Conservation (phyloP, 345 rosid species). For the Eucalyptus caleyi region DNA sequence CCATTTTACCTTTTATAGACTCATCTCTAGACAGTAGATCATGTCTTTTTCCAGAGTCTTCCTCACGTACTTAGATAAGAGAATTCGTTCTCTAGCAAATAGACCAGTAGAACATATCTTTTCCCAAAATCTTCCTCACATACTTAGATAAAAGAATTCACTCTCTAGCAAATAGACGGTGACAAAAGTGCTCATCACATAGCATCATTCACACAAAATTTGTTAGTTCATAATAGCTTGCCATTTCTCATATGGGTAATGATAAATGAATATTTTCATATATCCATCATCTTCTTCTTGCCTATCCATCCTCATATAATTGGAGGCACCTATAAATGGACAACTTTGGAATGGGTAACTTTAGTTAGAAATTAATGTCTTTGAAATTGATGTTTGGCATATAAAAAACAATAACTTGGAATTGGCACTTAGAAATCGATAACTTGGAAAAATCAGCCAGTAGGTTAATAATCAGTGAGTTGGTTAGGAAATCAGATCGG, state of each 20-base stretch:
- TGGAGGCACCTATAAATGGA: background rate
- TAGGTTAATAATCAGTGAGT: background rate
- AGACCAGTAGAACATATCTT: background rate
- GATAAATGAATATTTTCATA: background rate
- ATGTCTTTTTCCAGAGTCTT: background rate
- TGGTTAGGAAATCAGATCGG: background rate
- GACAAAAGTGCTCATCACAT: background rate
- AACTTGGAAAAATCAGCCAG: background rate
- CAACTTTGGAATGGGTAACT: background rate
- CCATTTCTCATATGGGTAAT: background rate
- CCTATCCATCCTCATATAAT: background rate
- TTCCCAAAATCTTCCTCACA: background rate
- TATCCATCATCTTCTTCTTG: background rate
- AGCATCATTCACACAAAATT: background rate
- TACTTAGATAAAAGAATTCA: background rate
- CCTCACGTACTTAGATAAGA: background rate
- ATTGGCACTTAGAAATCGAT: background rate
- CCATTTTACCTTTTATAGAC: background rate
- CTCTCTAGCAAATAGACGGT: background rate
- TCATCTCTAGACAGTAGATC: too few species aligned
- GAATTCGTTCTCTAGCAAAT: background rate
- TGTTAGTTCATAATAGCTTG: background rate
- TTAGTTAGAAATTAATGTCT: too few species aligned
- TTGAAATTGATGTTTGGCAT: background rate
- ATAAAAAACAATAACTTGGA: background rate